phyloP scores from a whole-genome alignment of 1,284 basidiomycete genomes.

The Marasmius fiardii region DNA sequence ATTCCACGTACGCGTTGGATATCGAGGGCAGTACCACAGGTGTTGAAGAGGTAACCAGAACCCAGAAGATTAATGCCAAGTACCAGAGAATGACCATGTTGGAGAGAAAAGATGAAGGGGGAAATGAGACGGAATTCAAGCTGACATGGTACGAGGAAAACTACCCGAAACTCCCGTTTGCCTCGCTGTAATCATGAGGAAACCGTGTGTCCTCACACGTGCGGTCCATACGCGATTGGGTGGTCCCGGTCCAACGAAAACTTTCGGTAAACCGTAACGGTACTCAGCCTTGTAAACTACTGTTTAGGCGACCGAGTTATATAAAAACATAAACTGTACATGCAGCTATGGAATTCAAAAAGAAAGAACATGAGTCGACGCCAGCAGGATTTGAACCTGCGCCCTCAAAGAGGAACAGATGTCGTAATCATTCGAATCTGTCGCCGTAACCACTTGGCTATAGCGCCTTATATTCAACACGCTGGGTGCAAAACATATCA shows the following conservation, averaged over 20 bases:
- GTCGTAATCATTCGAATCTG: constrained; percentile 32
- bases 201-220: constrained; percentile 1
- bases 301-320: background rate
- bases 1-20: background rate
- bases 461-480: constrained; percentile 19
- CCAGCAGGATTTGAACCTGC: background rate
- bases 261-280: too few species aligned
- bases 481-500: background rate
- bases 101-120: background rate
- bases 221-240: background rate
- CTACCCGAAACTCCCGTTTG: background rate
- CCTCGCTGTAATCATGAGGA: background rate
- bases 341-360: background rate
- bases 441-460: constrained; percentile 54
- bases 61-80: background rate
- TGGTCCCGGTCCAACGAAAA: too few species aligned
- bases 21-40: background rate
- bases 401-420: background rate
- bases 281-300: too few species aligned
- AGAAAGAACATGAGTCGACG: background rate
- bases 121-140: constrained; percentile 2
- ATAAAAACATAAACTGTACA: background rate
- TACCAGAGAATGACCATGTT: constrained; percentile 3
- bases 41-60: background rate
- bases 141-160: background rate